Evolutionary conservation across 164 flowering plant genomes (phyloP).

Genomic region (Liquidambar formosana): DNA sequence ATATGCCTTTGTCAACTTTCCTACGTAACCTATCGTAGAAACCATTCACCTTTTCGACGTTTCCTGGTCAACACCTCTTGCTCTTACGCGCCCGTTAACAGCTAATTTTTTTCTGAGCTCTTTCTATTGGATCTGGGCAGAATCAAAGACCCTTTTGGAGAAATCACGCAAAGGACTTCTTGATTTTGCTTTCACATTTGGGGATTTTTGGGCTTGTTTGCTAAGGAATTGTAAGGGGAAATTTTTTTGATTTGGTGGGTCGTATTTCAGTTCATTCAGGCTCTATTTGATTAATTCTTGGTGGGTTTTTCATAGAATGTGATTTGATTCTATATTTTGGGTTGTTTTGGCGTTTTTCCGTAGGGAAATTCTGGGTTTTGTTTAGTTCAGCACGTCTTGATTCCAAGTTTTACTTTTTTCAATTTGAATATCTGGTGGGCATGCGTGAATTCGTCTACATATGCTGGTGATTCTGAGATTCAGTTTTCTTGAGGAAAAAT

Average conservation of each 20-base stretch:
- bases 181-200: background rate
- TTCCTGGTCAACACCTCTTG: constrained; percentile 20
- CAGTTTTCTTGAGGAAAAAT: background rate
- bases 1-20: background rate
- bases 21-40: background rate
- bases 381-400: constrained; percentile 8
- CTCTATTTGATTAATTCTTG: constrained; percentile 6
- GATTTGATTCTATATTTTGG: constrained; percentile 12
- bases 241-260: background rate
- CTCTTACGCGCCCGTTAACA: constrained; percentile 3
- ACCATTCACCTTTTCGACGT: constrained; percentile 7
- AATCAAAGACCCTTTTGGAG: constrained; percentile 5
- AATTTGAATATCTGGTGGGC: background rate
- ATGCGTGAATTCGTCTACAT: background rate
- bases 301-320: constrained; percentile 1
- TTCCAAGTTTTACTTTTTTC: background rate
- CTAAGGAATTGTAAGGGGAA: background rate
- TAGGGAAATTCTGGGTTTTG: constrained; percentile 14
- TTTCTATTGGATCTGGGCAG: constrained; percentile 32
- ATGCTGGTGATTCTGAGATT: background rate
- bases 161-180: too few species aligned
- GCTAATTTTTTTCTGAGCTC: constrained; percentile 7
- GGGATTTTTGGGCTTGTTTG: background rate
- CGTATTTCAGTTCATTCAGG: background rate
- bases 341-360: background rate